phyloP scores from a whole-genome alignment of 345 rosid species.

The Eucalyptus regnans region DNA sequence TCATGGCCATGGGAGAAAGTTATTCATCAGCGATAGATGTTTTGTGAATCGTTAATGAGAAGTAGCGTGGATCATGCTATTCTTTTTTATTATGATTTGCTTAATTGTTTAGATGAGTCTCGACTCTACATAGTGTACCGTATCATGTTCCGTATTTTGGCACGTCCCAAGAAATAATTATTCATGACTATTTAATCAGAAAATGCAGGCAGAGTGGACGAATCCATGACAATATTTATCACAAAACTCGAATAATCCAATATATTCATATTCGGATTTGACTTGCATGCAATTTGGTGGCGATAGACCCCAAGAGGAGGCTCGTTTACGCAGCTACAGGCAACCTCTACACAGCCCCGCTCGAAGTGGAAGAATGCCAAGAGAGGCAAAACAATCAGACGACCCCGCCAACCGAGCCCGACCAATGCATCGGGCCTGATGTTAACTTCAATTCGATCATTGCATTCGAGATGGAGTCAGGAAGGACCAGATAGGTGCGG shows the following conservation, averaged over 20 bases:
- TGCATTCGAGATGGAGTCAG: conserved; percentile 14
- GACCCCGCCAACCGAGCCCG: conserved; percentile 17
- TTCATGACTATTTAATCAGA: background rate
- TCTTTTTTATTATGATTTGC: background rate
- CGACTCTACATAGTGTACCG: background rate
- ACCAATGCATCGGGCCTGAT: conserved; percentile 23
- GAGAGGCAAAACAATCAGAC: conserved; percentile 27
- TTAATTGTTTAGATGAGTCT: background rate
- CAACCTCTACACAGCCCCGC: too few species aligned
- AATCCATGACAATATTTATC: background rate
- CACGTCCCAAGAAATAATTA: background rate
- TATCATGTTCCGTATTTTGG: background rate
- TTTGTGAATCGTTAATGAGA: background rate
- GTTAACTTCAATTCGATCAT: conserved; percentile 19
- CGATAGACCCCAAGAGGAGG: too few species aligned
- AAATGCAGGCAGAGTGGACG: background rate
- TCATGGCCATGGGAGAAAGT: background rate
- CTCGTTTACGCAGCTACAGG: too few species aligned
- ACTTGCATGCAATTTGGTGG: too few species aligned
- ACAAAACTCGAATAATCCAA: background rate
- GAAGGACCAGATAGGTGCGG: conserved; percentile 18
- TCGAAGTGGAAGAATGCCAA: conserved; percentile 14
- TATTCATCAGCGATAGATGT: background rate
- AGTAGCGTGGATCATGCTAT: background rate
- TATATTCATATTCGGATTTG: background rate